Percentiles rank a stretch among this genome's conserved stretches.
phyloP scores from a whole-genome alignment of 495 filamentous ascomycete species.

The Aspergillus sclerotioniger region DNA sequence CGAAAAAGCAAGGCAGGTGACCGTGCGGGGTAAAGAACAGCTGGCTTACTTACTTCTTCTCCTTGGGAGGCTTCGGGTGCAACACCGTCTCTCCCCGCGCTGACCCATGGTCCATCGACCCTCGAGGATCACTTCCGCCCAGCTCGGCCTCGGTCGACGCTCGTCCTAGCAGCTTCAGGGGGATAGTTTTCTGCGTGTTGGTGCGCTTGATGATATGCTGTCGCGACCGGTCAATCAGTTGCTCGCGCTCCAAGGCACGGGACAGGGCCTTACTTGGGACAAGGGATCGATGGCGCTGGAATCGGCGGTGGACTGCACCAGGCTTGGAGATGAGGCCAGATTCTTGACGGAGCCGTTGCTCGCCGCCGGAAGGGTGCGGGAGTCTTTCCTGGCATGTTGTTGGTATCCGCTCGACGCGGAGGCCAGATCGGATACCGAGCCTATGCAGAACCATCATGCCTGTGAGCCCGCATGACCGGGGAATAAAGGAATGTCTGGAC shows the following conservation, averaged over 20 bases:
- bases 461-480: too few species aligned
- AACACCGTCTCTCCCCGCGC: constrained; percentile 40
- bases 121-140: constrained; percentile 47
- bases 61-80: constrained; percentile 50
- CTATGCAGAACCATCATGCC: constrained; percentile 25
- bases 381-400: constrained; percentile 31
- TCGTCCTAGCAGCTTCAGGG: constrained; percentile 61
- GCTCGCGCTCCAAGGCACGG: constrained; percentile 6
- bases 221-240: constrained; percentile 17
- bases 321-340: constrained; percentile 28
- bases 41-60: constrained; percentile 62
- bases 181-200: constrained; percentile 69
- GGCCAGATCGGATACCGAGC: constrained; percentile 34
- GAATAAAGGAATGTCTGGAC: too few species aligned
- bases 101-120: constrained; percentile 34
- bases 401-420: constrained; percentile 37
- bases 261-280: constrained; percentile 46
- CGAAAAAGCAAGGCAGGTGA: background rate
- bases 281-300: constrained; percentile 54
- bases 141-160: constrained; percentile 53
- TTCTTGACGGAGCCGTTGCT: constrained; percentile 24
- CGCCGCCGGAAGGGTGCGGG: constrained; percentile 16
- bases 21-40: background rate
- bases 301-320: constrained; percentile 34
- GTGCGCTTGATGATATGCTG: constrained; percentile 82